Evolutionary conservation across 805 yeast species (phyloP).

Genomic region (Saccharomycopsis synnaedendra): DNA sequence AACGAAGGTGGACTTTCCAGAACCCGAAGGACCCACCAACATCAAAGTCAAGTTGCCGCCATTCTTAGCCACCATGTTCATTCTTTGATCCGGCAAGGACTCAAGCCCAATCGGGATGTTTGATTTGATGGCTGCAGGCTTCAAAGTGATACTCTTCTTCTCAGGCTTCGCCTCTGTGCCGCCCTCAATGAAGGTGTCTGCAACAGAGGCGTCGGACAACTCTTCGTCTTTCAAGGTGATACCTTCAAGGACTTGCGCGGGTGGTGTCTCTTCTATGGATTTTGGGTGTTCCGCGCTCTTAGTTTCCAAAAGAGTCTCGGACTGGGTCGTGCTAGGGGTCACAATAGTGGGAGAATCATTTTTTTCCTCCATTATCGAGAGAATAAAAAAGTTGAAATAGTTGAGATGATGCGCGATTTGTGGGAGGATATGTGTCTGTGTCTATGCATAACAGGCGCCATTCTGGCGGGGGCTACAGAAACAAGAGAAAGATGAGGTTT

Average conservation of each 20-base stretch:
- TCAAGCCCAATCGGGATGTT: slow-evolving; percentile 2
- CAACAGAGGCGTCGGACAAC: background rate
- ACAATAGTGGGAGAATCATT: no score
- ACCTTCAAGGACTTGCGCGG: background rate
- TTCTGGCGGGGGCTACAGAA: no score
- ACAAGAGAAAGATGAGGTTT: no score
- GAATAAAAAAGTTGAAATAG: no score
- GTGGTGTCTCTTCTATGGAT: background rate
- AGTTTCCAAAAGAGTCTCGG: no score
- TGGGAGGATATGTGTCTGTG: no score
- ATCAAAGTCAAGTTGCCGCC: slow-evolving; percentile 54
- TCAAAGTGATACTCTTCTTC: background rate
- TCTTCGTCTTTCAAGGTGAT: background rate
- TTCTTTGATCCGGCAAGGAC: slow-evolving; percentile 10
- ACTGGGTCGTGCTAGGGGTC: no score
- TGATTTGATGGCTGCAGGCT: background rate
- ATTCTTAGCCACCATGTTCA: slow-evolving; percentile 11
- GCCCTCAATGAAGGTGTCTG: background rate
- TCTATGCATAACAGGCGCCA: no score
- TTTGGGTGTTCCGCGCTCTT: background rate
- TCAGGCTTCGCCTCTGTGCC: background rate
- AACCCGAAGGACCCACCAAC: slow-evolving; percentile 85
- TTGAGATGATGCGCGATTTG: no score
- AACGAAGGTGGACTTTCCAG: slow-evolving; percentile 65
- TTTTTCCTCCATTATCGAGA: no score